These are phyloP conservation scores for Acidiella bohemica DNA, from an alignment of 495 filamentous ascomycete genomes.

Conservation along the genomic window DNA sequence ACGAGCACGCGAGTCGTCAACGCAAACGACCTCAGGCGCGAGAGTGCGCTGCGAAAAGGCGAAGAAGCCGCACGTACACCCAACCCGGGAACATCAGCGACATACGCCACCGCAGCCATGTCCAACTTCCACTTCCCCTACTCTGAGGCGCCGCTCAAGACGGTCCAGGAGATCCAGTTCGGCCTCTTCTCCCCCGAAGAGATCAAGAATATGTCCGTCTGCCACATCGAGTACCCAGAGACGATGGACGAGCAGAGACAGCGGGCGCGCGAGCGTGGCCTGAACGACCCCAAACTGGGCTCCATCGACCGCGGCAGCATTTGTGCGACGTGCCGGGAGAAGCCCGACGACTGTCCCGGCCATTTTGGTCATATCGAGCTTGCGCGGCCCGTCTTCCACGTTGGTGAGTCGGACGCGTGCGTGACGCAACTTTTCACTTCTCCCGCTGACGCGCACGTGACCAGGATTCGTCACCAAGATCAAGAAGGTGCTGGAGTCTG, in stretches of 20 bases:
- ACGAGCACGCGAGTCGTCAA: slow-evolving; percentile 1
- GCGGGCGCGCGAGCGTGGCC: slow-evolving; percentile 70
- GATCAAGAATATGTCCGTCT: slow-evolving; percentile 94
- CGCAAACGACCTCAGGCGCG: slow-evolving; percentile 1
- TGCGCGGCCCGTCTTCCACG: slow-evolving; percentile 86
- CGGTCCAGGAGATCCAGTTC: slow-evolving; percentile 96
- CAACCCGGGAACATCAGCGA: background rate
- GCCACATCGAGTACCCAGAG: slow-evolving; percentile 85
- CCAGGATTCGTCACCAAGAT: slow-evolving; percentile 87
- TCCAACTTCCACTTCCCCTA: slow-evolving; percentile 82
- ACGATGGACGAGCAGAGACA: slow-evolving; percentile 94
- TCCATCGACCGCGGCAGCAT: slow-evolving; percentile 88
- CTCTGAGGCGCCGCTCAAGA: slow-evolving; percentile 89
- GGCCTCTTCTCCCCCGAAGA: slow-evolving; percentile 92
- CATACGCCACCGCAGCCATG: slow-evolving; percentile 38
- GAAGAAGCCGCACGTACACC: slow-evolving; percentile 5
- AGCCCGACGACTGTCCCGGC: slow-evolving; percentile 86
- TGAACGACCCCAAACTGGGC: slow-evolving; percentile 88
- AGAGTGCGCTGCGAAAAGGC: slow-evolving; percentile 1
- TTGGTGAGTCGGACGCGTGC: slow-evolving; percentile 35
- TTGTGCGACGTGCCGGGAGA: slow-evolving; percentile 88
- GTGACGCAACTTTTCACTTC: slow-evolving; percentile 24
- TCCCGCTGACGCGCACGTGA: slow-evolving; percentile 13
- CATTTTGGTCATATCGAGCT: slow-evolving; percentile 98
- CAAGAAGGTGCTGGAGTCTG: slow-evolving; percentile 94